These are phyloP conservation scores for Striga asiatica DNA, from an alignment of 257 asterid genomes.

Conservation along the genomic window DNA sequence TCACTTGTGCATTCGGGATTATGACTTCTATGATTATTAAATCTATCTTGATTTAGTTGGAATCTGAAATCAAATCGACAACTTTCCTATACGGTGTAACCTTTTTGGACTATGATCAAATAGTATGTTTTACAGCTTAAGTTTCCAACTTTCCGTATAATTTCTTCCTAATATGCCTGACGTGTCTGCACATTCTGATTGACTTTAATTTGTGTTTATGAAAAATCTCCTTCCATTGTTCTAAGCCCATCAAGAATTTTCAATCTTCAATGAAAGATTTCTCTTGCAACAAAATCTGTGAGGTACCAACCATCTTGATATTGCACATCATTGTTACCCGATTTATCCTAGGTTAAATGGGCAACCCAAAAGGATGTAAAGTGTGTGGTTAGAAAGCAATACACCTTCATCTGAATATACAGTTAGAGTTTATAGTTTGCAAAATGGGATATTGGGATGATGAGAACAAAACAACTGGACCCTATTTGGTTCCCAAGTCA, in stretches of 20 bases:
- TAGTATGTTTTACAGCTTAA: not conserved
- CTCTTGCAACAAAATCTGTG: not conserved
- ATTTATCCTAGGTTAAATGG: too few relatives aligned
- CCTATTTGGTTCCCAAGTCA: too few relatives aligned
- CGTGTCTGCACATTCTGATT: not conserved
- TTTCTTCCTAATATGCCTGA: not conserved
- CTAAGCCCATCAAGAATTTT: not conserved
- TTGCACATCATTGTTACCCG: not conserved
- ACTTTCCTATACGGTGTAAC: not conserved
- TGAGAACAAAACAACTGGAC: too few relatives aligned
- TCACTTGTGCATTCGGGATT: not conserved
- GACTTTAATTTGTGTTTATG: too few relatives aligned
- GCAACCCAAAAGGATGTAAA: too few relatives aligned
- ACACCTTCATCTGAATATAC: too few relatives aligned
- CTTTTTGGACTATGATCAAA: not conserved
- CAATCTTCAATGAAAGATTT: not conserved
- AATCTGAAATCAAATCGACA: too few relatives aligned
- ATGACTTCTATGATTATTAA: not conserved
- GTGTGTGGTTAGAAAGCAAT: too few relatives aligned
- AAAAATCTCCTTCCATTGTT: too few relatives aligned
- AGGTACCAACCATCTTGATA: not conserved
- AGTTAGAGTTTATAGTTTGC: too few relatives aligned
- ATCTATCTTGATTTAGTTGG: not conserved
- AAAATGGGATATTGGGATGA: too few relatives aligned
- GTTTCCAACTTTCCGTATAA: conserved; percentile 5